Conservation (phyloP, 2,329 filamentous ascomycete genomes). For the Fusarium mundagurra region DNA sequence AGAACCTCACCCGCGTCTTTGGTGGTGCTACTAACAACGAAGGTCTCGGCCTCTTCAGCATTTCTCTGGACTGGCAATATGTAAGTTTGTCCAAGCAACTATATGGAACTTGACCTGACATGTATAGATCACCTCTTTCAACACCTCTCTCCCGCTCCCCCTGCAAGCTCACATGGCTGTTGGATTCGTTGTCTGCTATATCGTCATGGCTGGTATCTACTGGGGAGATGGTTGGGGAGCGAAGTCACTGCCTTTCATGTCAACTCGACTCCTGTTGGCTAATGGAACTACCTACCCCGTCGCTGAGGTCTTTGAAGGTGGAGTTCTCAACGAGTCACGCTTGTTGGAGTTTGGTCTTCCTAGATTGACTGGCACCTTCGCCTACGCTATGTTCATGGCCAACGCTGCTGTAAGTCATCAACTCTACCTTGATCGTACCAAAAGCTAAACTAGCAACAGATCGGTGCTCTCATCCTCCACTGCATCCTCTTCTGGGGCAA, state of each 20-base stretch:
- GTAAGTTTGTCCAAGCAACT: constrained; percentile 46
- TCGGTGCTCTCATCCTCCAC: constrained; percentile 64
- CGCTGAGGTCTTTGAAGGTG: constrained; percentile 51
- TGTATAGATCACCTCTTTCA: constrained; percentile 61
- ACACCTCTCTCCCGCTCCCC: constrained; percentile 62
- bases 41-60: constrained; percentile 58
- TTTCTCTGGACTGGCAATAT: constrained; percentile 66
- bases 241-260: constrained; percentile 63
- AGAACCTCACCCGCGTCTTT: constrained; percentile 58
- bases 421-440: rapidly evolving
- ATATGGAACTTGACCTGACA: neutral
- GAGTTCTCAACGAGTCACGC: constrained; percentile 52
- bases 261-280: constrained; percentile 54
- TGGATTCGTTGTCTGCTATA: constrained; percentile 60
- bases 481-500: constrained; percentile 64
- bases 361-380: constrained; percentile 59
- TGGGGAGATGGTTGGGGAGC: constrained; percentile 60
- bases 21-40: constrained; percentile 63
- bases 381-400: constrained; percentile 64
- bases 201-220: constrained; percentile 62
- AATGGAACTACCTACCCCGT: constrained; percentile 55
- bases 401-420: constrained; percentile 60
- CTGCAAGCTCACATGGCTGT: constrained; percentile 58
- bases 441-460: constrained; percentile 47
- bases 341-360: constrained; percentile 58